phyloP scores from a whole-genome alignment of 2,329 filamentous ascomycete genomes.

The Pyrenophora graminea region DNA sequence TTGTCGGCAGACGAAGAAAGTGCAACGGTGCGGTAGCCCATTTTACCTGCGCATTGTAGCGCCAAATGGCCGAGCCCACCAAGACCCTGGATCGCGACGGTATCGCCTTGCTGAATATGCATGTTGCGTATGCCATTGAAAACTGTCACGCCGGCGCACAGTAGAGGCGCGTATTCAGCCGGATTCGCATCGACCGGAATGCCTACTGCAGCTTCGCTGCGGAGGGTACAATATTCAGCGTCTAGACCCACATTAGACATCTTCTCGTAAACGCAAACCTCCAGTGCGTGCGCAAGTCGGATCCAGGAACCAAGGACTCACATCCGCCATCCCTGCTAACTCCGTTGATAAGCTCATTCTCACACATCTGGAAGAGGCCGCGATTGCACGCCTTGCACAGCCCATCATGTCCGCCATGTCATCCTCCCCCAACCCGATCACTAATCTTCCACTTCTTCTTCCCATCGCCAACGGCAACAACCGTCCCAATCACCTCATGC shows the following conservation, averaged over 20 bases:
- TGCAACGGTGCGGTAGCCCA: conserved; percentile 59
- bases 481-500: conserved; percentile 72
- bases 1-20: conserved; percentile 57
- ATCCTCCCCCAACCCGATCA: conserved; percentile 68
- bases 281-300: too few relatives aligned
- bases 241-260: conserved; percentile 32
- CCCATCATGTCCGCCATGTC: conserved; percentile 70
- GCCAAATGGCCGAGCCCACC: conserved; percentile 60
- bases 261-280: neutral
- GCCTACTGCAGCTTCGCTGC: conserved; percentile 63
- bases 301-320: conserved; percentile 29
- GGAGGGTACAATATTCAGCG: conserved; percentile 65
- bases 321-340: conserved; percentile 69
- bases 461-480: conserved; percentile 63
- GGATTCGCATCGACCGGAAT: conserved; percentile 55
- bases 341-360: conserved; percentile 66
- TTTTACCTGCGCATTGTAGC: conserved; percentile 57
- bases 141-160: conserved; percentile 56
- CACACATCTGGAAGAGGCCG: conserved; percentile 70
- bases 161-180: conserved; percentile 52
- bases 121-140: conserved; percentile 58
- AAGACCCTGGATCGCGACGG: conserved; percentile 58
- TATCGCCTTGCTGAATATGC: conserved; percentile 51
- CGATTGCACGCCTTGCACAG: conserved; percentile 66
- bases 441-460: conserved; percentile 65